Evolutionary conservation across 331 rosid genomes (phyloP), one percentile per base, ranked within the genome.

Genomic region (Arachis monticola): DNA sequence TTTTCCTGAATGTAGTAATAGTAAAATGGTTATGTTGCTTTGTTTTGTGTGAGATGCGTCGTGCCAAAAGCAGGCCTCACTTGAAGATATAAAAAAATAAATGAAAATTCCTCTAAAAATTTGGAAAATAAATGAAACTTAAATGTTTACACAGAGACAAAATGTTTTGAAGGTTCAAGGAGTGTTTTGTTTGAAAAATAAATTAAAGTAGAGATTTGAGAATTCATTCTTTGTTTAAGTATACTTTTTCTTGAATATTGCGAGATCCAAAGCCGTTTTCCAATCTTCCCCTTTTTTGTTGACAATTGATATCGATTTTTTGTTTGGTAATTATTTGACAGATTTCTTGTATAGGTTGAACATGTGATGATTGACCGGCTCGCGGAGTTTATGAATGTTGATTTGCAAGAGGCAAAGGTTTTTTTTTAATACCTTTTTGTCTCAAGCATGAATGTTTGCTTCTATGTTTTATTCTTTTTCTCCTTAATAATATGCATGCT

Each of bases 331-430:
- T 67, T 62, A 60, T 72, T 32, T 72, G 73, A 48, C 59, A 66
- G 53, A 64, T 78, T 45, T 84, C 61, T 86, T 66, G 80, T 80
- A 64, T 81, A 95, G 99, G 99, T 95, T 65, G 99, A 95, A 85
- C 99, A 95, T 70, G 96, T 92, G 51, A 76, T 95, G 83, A 83
- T 85, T 77, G 93, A 95, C 78, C 91, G 97, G 63, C 74, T 95
- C 83, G 74, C 62, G 72, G 85, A 92, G 81, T 95, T 95, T 82
- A 78, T 95, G 82, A 86, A 79, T 14, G 88, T 82, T 79, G 97
- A 94, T 90, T 77, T 94, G 83, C 92, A 81, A 82, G 92, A 87
- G 30, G 96, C 87, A 53, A 88, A 79, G 97, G 99, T 92, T 75
- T 60, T 69, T 60, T 35, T 35, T 35, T 35, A 2, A 35, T 3